phyloP scores from a whole-genome alignment of 164 flowering plant species.

The Dillenia turbinata region DNA sequence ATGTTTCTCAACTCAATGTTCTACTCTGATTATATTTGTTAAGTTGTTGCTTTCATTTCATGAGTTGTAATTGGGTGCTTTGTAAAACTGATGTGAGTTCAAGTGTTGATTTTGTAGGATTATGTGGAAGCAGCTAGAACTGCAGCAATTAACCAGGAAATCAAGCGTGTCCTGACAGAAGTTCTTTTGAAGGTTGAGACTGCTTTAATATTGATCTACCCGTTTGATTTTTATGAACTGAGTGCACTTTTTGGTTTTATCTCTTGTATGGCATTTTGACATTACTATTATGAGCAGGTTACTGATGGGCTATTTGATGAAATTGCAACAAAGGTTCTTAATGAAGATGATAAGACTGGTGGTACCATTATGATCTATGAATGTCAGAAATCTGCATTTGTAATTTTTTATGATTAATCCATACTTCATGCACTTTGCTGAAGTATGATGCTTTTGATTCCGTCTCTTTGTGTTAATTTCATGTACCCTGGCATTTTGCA shows the following conservation, averaged over 20 bases:
- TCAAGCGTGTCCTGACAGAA: slow-evolving; percentile 89
- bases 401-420: no score
- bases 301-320: slow-evolving; percentile 98
- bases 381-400: no score
- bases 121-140: slow-evolving; percentile 71
- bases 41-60: not conserved
- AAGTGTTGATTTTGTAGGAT: slow-evolving; percentile 45
- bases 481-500: slow-evolving; percentile 5
- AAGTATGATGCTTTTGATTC: not conserved
- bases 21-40: not conserved
- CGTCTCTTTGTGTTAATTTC: not conserved
- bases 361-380: slow-evolving; percentile 30
- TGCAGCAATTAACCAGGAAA: slow-evolving; percentile 88
- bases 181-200: slow-evolving; percentile 78
- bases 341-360: slow-evolving; percentile 60
- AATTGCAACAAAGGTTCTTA: slow-evolving; percentile 84
- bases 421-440: not conserved
- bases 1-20: not conserved
- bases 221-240: not conserved
- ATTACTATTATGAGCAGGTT: slow-evolving; percentile 46
- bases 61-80: slow-evolving; percentile 1
- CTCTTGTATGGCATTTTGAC: slow-evolving; percentile 11
- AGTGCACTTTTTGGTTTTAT: not conserved
- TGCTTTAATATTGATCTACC: slow-evolving; percentile 4
- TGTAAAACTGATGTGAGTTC: not conserved